Conservation (phyloP, 2,329 filamentous ascomycete species). For the Aspergillus japonicus region DNA sequence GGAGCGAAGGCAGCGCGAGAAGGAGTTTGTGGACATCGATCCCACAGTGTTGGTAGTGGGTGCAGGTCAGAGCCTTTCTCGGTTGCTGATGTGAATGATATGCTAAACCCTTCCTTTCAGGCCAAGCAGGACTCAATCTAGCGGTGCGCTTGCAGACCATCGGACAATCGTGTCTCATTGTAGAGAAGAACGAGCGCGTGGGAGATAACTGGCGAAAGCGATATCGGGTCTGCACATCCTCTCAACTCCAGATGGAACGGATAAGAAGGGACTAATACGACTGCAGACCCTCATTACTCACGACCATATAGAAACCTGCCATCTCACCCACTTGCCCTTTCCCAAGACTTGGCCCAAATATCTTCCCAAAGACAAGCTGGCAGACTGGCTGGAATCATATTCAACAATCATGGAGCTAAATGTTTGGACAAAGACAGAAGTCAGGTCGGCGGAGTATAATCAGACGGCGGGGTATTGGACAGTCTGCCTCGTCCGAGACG, state of each 20-base stretch:
- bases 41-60: conserved; percentile 44
- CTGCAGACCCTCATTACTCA: not conserved
- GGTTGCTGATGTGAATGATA: not conserved
- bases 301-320: not conserved
- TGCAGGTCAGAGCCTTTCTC: conserved; percentile 27
- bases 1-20: conserved; percentile 33
- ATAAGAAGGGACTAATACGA: too few species aligned
- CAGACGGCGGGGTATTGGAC: not conserved
- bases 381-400: conserved; percentile 4
- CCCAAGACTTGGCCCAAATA: conserved; percentile 5
- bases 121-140: conserved; percentile 4
- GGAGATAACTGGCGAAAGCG: conserved; percentile 7
- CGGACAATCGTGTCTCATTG: not conserved
- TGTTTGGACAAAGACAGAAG: not conserved
- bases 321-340: conserved; percentile 2
- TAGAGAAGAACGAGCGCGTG: not conserved
- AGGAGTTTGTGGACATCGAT: conserved; percentile 37
- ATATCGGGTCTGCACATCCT: not conserved
- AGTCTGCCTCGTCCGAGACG: not conserved
- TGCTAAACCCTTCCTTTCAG: not conserved
- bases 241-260: too few species aligned
- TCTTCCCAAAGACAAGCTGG: conserved; percentile 9
- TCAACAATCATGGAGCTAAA: conserved; percentile 3
- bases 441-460: not conserved
- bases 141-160: not conserved